Conservation (phyloP, 1,284 basidiomycete species). For the Austroboletus niveus region DNA sequence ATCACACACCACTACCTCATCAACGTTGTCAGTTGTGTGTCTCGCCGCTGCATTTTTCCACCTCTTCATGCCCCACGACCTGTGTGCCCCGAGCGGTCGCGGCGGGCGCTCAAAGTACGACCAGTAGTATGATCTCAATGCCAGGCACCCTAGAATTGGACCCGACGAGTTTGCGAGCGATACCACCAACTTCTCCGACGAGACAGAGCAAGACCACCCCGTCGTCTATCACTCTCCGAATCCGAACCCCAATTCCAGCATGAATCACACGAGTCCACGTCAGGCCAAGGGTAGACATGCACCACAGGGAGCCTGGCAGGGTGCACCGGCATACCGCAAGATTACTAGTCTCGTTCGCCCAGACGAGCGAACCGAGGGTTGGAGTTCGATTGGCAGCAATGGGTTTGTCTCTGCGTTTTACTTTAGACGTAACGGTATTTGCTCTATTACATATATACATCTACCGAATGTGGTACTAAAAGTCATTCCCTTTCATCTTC, state of each 20-base stretch:
- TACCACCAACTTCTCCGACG: conserved; percentile 40
- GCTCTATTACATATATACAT: too few relatives aligned
- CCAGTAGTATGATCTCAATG: conserved; percentile 68
- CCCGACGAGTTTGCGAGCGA: conserved; percentile 38
- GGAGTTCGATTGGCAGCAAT: conserved; percentile 54
- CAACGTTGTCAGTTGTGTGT: too few relatives aligned
- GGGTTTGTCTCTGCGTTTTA: conserved; percentile 34
- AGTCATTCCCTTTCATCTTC: too few relatives aligned
- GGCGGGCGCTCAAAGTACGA: conserved; percentile 45
- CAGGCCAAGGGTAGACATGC: too few relatives aligned
- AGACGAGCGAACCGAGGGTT: conserved; percentile 61
- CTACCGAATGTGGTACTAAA: too few relatives aligned
- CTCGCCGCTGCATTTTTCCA: too few relatives aligned
- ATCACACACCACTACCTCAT: too few relatives aligned
- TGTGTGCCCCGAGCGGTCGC: conserved; percentile 42
- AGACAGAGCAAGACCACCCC: conserved; percentile 52
- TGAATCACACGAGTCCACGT: too few relatives aligned
- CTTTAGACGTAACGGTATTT: too few relatives aligned
- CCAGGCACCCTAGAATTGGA: conserved; percentile 20
- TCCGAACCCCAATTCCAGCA: not conserved
- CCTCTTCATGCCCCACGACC: conserved; percentile 31
- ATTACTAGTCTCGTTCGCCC: conserved; percentile 76
- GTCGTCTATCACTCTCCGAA: conserved; percentile 62
- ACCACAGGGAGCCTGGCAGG: conserved; percentile 44
- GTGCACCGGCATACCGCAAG: conserved; percentile 32